These are phyloP conservation scores for Termitomyces sp. DNA, from an alignment of 768 basidiomycete species.

Conservation along the genomic window DNA sequence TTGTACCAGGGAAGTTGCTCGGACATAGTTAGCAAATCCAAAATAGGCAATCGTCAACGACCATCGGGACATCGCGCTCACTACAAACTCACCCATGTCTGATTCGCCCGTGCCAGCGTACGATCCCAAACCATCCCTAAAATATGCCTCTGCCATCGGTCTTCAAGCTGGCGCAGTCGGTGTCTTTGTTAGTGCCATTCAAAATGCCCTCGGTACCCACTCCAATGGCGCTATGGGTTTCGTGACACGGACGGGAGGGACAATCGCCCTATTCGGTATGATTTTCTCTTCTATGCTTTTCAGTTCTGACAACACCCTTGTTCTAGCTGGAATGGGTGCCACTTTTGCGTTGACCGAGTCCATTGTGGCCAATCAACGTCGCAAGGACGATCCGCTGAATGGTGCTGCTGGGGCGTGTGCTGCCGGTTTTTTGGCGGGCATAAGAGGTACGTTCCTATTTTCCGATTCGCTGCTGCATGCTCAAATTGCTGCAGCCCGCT, in stretches of 20 bases:
- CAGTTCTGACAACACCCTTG: background rate
- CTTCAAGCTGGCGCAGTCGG: slow-evolving; percentile 67
- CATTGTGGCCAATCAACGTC: slow-evolving; percentile 74
- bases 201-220: slow-evolving; percentile 80
- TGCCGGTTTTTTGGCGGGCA: slow-evolving; percentile 87
- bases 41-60: slow-evolving; percentile 23
- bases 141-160: slow-evolving; percentile 53
- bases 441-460: slow-evolving; percentile 55
- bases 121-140: slow-evolving; percentile 50
- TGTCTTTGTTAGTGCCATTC: slow-evolving; percentile 61
- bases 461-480: background rate
- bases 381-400: slow-evolving; percentile 76
- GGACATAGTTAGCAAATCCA: slow-evolving; percentile 15
- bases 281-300: slow-evolving; percentile 7
- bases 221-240: slow-evolving; percentile 81
- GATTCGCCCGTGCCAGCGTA: slow-evolving; percentile 27
- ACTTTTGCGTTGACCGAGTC: slow-evolving; percentile 83
- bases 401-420: slow-evolving; percentile 88
- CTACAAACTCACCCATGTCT: slow-evolving; percentile 28
- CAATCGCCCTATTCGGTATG: slow-evolving; percentile 90
- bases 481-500: slow-evolving; percentile 54
- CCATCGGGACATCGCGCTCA: slow-evolving; percentile 19
- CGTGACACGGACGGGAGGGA: slow-evolving; percentile 81
- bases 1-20: slow-evolving; percentile 32
- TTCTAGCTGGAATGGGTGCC: slow-evolving; percentile 82